These are phyloP conservation scores for Colletotrichum sublineola DNA, from an alignment of 2,329 filamentous ascomycete genomes.

Conservation along the genomic window DNA sequence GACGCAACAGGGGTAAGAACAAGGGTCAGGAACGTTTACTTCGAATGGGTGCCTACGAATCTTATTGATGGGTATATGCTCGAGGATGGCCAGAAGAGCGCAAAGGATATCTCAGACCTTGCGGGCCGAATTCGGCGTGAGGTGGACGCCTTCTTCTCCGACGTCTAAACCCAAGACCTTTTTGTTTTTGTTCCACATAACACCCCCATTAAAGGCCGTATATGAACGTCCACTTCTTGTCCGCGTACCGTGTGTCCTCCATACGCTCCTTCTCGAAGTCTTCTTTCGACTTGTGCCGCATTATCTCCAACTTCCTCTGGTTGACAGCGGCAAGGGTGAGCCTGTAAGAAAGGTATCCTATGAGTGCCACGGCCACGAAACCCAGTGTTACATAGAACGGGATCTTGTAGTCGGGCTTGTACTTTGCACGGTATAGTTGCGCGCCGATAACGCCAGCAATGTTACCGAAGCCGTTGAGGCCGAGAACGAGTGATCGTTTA, in stretches of 20 bases:
- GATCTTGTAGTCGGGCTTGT: constrained; percentile 49
- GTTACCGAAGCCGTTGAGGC: constrained; percentile 53
- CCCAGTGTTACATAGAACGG: constrained; percentile 51
- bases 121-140: constrained; percentile 54
- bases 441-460: constrained; percentile 51
- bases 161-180: constrained; percentile 48
- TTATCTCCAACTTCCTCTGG: constrained; percentile 40
- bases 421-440: constrained; percentile 48
- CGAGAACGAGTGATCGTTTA: constrained; percentile 51
- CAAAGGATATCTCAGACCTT: constrained; percentile 55
- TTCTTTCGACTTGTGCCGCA: constrained; percentile 44
- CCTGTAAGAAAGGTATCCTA: constrained; percentile 51
- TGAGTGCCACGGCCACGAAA: constrained; percentile 48
- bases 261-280: constrained; percentile 45
- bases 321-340: constrained; percentile 47
- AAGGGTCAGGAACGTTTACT: constrained; percentile 65
- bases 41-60: constrained; percentile 69
- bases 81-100: constrained; percentile 62
- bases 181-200: too few species aligned
- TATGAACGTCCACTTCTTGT: constrained; percentile 49
- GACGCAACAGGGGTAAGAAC: constrained; percentile 15
- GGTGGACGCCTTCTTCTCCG: constrained; percentile 58
- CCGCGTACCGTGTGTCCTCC: constrained; percentile 45
- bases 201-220: constrained; percentile 46
- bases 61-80: constrained; percentile 68